phyloP scores from a whole-genome alignment of 371 early-diverging fungal genomes.

The Lichtheimia hyalospora region DNA sequence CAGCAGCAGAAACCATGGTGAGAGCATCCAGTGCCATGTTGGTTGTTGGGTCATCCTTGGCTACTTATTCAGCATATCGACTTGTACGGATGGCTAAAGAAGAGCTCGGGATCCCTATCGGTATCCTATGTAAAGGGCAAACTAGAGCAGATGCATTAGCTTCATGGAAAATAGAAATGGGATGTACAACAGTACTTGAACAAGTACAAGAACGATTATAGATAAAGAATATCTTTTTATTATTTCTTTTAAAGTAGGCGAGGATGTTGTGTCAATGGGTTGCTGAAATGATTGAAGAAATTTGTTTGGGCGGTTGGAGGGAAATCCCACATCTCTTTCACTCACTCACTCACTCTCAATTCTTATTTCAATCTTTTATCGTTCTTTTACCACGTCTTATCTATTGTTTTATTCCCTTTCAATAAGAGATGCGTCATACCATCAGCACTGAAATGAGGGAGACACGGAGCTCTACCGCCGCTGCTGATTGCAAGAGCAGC shows the following conservation, averaged over 20 bases:
- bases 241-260: no score
- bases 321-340: slow-evolving; percentile 7
- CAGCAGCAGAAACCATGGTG: slow-evolving; percentile 54
- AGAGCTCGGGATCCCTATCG: slow-evolving; percentile 54
- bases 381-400: neutral
- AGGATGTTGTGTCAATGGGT: neutral
- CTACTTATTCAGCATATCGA: slow-evolving; percentile 82
- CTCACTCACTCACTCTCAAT: neutral
- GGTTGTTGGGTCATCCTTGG: slow-evolving; percentile 80
- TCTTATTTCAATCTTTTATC: slow-evolving; percentile 10
- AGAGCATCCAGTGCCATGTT: slow-evolving; percentile 61
- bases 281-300: neutral
- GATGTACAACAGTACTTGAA: slow-evolving; percentile 36
- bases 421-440: slow-evolving; percentile 14
- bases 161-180: slow-evolving; percentile 56
- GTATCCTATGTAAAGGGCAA: slow-evolving; percentile 72
- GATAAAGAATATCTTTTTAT: no score
- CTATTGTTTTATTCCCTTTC: neutral
- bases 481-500: slow-evolving; percentile 8
- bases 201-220: slow-evolving; percentile 10
- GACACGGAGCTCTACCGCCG: neutral
- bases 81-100: slow-evolving; percentile 67
- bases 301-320: neutral
- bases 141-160: slow-evolving; percentile 76
- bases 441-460: slow-evolving; percentile 11